Conservation (phyloP, 1,284 basidiomycete genomes). For the Chiua sp. region DNA sequence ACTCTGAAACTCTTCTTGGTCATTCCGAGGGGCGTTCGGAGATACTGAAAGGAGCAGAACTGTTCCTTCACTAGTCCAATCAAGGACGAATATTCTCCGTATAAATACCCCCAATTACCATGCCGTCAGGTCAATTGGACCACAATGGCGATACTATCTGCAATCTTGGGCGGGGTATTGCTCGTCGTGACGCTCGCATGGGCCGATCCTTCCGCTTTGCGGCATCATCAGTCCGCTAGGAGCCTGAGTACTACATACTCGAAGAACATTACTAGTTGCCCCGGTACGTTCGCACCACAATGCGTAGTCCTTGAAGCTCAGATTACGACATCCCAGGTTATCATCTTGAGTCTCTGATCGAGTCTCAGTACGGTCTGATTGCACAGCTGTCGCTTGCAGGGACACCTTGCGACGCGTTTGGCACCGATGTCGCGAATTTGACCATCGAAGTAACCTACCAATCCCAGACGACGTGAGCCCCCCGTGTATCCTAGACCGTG, state of each 20-base stretch:
- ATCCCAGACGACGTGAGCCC: slow-evolving; percentile 53
- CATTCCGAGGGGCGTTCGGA: too few species aligned
- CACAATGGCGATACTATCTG: too few species aligned
- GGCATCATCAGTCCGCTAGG: too few species aligned
- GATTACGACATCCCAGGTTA: slow-evolving; percentile 48
- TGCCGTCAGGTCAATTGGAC: too few species aligned
- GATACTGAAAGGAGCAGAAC: too few species aligned
- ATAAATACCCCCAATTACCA: too few species aligned
- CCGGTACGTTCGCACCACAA: slow-evolving; percentile 17
- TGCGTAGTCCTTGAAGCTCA: background rate
- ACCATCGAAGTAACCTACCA: slow-evolving; percentile 72
- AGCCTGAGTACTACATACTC: slow-evolving; percentile 14
- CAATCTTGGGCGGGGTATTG: too few species aligned
- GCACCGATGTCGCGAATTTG: slow-evolving; percentile 64
- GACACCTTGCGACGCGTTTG: slow-evolving; percentile 71
- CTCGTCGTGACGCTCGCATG: too few species aligned
- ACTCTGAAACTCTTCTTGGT: too few species aligned
- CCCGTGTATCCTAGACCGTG: background rate
- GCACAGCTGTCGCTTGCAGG: slow-evolving; percentile 66
- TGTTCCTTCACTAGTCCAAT: too few species aligned
- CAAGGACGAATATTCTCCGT: too few species aligned
- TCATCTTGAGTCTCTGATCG: slow-evolving; percentile 48
- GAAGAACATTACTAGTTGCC: slow-evolving; percentile 29
- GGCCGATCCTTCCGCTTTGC: too few species aligned
- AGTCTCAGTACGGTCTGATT: slow-evolving; percentile 54